phyloP scores from a whole-genome alignment of 1,284 basidiomycete genomes.

The Microbotryum intermedium region DNA sequence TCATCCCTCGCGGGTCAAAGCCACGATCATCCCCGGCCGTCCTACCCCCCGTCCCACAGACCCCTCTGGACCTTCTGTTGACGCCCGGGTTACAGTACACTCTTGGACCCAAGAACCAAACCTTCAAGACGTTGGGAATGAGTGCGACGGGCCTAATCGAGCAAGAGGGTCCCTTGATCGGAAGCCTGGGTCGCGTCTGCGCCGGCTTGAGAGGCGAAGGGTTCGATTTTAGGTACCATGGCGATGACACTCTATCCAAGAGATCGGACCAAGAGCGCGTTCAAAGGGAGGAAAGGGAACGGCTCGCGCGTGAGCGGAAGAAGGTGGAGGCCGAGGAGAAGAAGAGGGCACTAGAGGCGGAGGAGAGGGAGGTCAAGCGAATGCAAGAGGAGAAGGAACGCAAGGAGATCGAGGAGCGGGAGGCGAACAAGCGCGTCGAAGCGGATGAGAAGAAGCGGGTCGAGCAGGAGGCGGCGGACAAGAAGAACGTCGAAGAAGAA shows the following conservation, averaged over 20 bases:
- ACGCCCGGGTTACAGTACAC: constrained; percentile 22
- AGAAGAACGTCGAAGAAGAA: neutral
- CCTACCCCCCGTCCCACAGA: constrained; percentile 30
- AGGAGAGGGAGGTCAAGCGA: neutral
- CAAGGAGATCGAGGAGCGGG: neutral
- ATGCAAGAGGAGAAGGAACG: neutral
- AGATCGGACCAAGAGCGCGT: neutral
- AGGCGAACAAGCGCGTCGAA: neutral
- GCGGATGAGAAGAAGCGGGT: neutral
- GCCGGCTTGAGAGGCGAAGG: constrained; percentile 30
- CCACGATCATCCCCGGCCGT: constrained; percentile 5
- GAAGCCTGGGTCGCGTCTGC: constrained; percentile 23
- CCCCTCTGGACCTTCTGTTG: constrained; percentile 32
- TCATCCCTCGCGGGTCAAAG: constrained; percentile 9
- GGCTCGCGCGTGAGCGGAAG: neutral
- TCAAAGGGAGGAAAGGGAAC: neutral
- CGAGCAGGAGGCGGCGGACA: neutral
- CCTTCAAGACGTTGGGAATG: constrained; percentile 24
- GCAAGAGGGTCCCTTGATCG: constrained; percentile 28
- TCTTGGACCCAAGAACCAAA: constrained; percentile 26
- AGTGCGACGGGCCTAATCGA: constrained; percentile 32
- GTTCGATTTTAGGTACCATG: constrained; percentile 27
- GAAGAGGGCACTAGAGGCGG: constrained; percentile 2
- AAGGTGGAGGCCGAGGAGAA: neutral
- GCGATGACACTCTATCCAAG: constrained; percentile 10